Evolutionary conservation across 202 grass and related monocot species (phyloP).

Genomic region (Hordeum pubiflorum): DNA sequence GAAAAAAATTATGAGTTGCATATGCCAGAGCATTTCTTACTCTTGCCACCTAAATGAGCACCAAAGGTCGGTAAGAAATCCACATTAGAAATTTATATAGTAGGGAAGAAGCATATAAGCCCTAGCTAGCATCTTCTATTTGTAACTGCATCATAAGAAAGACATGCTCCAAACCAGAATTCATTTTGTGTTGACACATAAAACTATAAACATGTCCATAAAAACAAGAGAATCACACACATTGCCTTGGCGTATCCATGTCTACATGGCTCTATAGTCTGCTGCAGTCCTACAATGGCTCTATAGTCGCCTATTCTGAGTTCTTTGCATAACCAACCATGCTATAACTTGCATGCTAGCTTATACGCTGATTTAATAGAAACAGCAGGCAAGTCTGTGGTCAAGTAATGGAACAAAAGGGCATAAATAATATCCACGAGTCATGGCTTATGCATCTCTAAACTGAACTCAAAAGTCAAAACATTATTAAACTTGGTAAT

Average conservation of each 20-base stretch:
- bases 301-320: background rate
- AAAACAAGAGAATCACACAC: background rate
- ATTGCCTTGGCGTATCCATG: background rate
- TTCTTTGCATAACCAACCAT: background rate
- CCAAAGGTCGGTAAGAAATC: slow-evolving; percentile 11
- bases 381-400: background rate
- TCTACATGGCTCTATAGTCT: background rate
- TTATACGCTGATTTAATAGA: background rate
- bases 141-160: background rate
- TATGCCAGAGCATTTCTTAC: slow-evolving; percentile 92
- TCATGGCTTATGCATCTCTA: slow-evolving; percentile 8
- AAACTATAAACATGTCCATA: background rate
- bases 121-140: background rate
- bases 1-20: slow-evolving; percentile 93
- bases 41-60: slow-evolving; percentile 78
- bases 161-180: background rate
- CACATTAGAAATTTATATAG: background rate
- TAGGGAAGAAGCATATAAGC: background rate
- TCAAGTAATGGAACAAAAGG: background rate
- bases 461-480: slow-evolving; percentile 5
- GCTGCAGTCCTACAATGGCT: background rate
- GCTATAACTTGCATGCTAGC: background rate
- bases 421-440: background rate
- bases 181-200: background rate
- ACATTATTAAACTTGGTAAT: background rate